Evolutionary conservation across 2,329 filamentous ascomycete genomes (phyloP).

Genomic region (Microcyclospora pomicola): DNA sequence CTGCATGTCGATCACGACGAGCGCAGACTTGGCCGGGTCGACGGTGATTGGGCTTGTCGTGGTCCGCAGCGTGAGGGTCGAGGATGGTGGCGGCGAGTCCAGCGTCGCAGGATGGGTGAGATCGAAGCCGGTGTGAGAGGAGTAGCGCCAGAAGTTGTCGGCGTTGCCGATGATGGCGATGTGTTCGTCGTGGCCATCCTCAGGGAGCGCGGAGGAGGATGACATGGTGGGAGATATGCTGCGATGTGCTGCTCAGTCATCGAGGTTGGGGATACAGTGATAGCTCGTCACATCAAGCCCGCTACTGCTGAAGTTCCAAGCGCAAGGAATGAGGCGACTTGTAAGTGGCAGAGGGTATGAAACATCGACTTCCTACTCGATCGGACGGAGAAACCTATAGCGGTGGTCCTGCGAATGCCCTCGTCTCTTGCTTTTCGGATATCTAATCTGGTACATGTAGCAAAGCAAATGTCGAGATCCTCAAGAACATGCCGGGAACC

Average conservation of each 20-base stretch:
- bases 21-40: conserved; percentile 21
- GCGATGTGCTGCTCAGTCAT: background rate
- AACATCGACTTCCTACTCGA: too few relatives aligned
- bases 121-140: conserved; percentile 29
- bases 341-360: too few relatives aligned
- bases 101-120: conserved; percentile 29
- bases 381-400: too few relatives aligned
- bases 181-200: background rate
- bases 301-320: too few relatives aligned
- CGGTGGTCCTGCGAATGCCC: too few relatives aligned
- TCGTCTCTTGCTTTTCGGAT: too few relatives aligned
- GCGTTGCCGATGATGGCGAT: conserved; percentile 27
- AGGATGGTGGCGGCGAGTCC: conserved; percentile 10
- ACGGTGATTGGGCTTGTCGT: conserved; percentile 18
- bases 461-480: too few relatives aligned
- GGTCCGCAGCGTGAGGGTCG: conserved; percentile 14
- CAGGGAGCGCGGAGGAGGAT: too few relatives aligned
- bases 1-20: conserved; percentile 24
- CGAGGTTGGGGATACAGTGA: background rate
- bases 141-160: conserved; percentile 34
- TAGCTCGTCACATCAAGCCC: too few relatives aligned
- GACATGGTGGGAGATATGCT: background rate
- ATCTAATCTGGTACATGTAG: too few relatives aligned
- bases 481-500: too few relatives aligned
- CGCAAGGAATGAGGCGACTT: too few relatives aligned